These are phyloP conservation scores for Pseudopyricularia javanii DNA, from an alignment of 2,329 filamentous ascomycete species.

Conservation along the genomic window DNA sequence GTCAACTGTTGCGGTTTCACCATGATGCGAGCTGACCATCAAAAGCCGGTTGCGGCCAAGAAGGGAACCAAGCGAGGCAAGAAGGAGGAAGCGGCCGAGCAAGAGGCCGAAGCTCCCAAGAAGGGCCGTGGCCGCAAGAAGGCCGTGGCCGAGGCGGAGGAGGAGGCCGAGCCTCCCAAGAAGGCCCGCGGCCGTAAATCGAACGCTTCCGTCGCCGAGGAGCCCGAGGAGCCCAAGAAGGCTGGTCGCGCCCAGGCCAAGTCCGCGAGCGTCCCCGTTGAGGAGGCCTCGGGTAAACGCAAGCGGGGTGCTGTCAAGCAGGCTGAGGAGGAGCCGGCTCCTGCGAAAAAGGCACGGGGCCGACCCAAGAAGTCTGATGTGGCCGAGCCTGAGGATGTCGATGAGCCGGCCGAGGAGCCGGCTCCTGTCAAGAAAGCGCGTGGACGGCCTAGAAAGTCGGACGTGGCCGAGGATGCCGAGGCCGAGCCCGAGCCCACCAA, in stretches of 20 bases:
- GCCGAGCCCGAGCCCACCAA: neutral
- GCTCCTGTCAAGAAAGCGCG: neutral
- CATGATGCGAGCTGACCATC: constrained; percentile 7
- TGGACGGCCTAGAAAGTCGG: neutral
- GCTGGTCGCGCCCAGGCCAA: constrained; percentile 2
- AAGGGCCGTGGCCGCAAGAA: constrained; percentile 12
- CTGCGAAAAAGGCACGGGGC: neutral
- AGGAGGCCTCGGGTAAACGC: constrained; percentile 6
- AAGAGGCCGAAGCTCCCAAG: constrained; percentile 19
- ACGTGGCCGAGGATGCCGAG: neutral
- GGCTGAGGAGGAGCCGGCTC: constrained; percentile 2
- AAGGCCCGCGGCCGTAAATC: neutral
- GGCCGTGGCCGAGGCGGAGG: constrained; percentile 6
- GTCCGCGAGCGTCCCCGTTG: neutral
- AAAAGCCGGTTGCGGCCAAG: constrained; percentile 12
- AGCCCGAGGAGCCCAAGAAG: constrained; percentile 7
- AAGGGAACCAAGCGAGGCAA: constrained; percentile 22
- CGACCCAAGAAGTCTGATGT: neutral
- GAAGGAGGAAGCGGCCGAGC: constrained; percentile 24
- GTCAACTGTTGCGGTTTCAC: neutral
- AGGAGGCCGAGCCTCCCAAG: constrained; percentile 2
- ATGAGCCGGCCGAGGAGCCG: too few relatives aligned
- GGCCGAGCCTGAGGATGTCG: neutral
- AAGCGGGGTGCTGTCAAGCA: constrained; percentile 5
- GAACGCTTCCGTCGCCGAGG: constrained; percentile 1